Conservation (phyloP, 139 green algal species). For the Chara braunii region DNA sequence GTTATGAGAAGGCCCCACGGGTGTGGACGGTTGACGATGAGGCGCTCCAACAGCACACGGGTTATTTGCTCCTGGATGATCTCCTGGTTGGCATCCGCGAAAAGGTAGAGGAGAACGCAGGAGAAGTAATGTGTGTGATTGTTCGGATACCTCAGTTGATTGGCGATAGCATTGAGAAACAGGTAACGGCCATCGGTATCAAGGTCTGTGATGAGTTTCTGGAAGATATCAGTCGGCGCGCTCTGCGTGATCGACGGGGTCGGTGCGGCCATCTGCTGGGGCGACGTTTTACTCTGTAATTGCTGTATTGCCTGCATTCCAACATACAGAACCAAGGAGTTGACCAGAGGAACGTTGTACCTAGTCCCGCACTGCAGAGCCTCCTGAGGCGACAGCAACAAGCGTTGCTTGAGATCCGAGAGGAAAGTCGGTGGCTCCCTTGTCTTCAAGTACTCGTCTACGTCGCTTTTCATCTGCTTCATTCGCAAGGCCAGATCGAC, state of each 20-base stretch:
- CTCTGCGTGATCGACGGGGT: slow-evolving; percentile 42
- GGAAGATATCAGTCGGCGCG: slow-evolving; percentile 70
- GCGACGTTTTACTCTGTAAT: slow-evolving; percentile 40
- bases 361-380: slow-evolving; percentile 33
- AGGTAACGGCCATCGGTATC: slow-evolving; percentile 89
- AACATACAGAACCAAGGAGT: slow-evolving; percentile 86
- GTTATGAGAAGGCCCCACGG: slow-evolving; percentile 94
- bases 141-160: slow-evolving; percentile 98
- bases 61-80: slow-evolving; percentile 88
- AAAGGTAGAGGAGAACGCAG: slow-evolving; percentile 86
- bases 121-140: slow-evolving; percentile 98
- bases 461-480: slow-evolving; percentile 49
- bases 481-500: slow-evolving; percentile 44
- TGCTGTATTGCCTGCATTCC: slow-evolving; percentile 56
- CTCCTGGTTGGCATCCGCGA: slow-evolving; percentile 67
- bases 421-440: slow-evolving; percentile 52
- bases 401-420: slow-evolving; percentile 48
- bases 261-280: slow-evolving; percentile 19
- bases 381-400: slow-evolving; percentile 48
- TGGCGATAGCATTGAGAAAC: slow-evolving; percentile 91
- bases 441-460: slow-evolving; percentile 59
- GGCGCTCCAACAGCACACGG: slow-evolving; percentile 91
- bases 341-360: slow-evolving; percentile 83
- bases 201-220: slow-evolving; percentile 62
- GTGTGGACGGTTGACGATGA: slow-evolving; percentile 94